Evolutionary conservation across 2,329 filamentous ascomycete species (phyloP), one percentile per base, ranked within the genome.

Genomic region (Cladophialophora chaetospira): DNA sequence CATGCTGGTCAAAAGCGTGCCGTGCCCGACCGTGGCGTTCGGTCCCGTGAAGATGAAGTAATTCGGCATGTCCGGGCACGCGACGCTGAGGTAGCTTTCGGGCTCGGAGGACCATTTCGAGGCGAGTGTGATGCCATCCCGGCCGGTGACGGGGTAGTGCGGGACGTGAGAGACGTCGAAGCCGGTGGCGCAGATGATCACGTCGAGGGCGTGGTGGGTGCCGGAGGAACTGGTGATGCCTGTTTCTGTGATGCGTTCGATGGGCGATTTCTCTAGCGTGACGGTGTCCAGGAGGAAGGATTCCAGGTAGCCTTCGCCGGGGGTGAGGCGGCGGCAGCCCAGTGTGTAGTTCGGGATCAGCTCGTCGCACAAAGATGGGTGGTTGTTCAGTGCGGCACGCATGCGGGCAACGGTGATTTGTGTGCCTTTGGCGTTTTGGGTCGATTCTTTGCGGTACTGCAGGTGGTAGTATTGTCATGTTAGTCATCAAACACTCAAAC

Each of bases 271-370:
- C 5, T 63, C 53, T 8, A 70, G 53, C 8, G 58, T 52, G 1
- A 72, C 73, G 58, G 77, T 79, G 0, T 69, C 66, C 17, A 75
- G 49, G 3, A 69, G 67, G 5, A 79, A 66, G 2, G 79, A 75
- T 63, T 81, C 77, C 6, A 82, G 73, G 62, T 79, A 82, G 0
- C 79, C 78, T 21, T 76, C 75, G 0, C 79, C 79, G 0, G 79
- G 80, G 0, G 79, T 80, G 15, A 79, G 62, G 2, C 79, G 71
- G 8, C 78, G 70, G 54, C 79, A 82, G 1, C 78, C 78, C 5
- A 69, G 56, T 9, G 56, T 53, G 55, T 64, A 69, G 1, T 65
- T 58, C 1, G 68, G 70, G 15, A 65, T 65, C 25, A 66, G 58
- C 19, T 58, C 45, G 2, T 63, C 59, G 29, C 58, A 60, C 2